phyloP scores from a whole-genome alignment of 2,329 filamentous ascomycete species.

The Ceratocystis destructans region DNA sequence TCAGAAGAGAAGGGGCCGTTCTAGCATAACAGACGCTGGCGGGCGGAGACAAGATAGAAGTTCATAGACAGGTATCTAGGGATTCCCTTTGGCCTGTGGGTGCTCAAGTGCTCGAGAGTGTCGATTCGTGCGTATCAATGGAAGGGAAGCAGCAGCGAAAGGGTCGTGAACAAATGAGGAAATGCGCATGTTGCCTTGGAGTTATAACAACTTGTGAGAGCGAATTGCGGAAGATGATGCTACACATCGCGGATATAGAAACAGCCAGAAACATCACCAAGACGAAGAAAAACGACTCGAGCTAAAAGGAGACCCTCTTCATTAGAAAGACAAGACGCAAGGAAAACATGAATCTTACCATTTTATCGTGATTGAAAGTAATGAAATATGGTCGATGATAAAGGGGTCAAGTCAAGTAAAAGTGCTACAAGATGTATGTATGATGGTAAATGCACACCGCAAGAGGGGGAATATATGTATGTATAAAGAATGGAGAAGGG shows the following conservation, averaged over 20 bases:
- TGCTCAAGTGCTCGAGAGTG: neutral
- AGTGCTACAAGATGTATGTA: slow-evolving; percentile 1
- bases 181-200: neutral
- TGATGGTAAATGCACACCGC: neutral
- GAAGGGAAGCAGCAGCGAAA: neutral
- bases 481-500: slow-evolving; percentile 2
- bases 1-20: neutral
- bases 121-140: neutral
- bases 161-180: neutral
- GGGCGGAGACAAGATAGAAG: neutral
- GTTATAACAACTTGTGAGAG: neutral
- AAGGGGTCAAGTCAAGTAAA: neutral
- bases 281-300: neutral
- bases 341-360: neutral
- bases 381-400: neutral
- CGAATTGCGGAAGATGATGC: neutral
- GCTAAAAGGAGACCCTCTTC: neutral
- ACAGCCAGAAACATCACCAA: neutral
- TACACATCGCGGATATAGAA: neutral
- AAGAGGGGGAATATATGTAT: neutral
- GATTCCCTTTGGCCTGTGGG: neutral
- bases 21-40: neutral
- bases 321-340: neutral
- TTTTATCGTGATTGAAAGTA: neutral
- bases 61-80: neutral